Conservation (phyloP, 352 stramenopile species). For the Phytophthora uliginosa region DNA sequence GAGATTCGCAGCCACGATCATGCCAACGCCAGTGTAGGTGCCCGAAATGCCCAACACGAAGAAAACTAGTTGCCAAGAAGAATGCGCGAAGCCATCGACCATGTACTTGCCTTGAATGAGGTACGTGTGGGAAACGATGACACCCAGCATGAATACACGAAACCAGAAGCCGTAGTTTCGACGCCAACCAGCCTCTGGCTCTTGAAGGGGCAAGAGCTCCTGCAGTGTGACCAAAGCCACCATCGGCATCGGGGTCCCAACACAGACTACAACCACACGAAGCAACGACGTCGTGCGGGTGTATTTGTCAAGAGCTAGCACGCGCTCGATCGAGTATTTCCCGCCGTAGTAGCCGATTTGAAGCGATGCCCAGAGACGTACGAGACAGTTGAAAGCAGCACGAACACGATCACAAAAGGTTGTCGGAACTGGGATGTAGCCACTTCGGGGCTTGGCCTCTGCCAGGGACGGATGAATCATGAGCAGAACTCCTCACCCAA, state of each 20-base stretch:
- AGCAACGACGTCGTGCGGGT: slow-evolving; percentile 15
- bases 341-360: slow-evolving; percentile 33
- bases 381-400: background rate
- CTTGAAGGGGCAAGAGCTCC: slow-evolving; percentile 28
- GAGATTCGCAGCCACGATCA: slow-evolving; percentile 3
- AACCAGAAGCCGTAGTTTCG: slow-evolving; percentile 35
- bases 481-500: background rate
- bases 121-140: slow-evolving; percentile 3
- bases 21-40: slow-evolving; percentile 10
- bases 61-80: slow-evolving; percentile 1
- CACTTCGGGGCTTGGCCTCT: background rate
- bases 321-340: slow-evolving; percentile 33
- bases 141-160: slow-evolving; percentile 12
- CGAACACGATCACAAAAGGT: background rate
- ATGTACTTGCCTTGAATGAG: slow-evolving; percentile 25
- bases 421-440: too few relatives aligned
- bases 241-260: slow-evolving; percentile 25
- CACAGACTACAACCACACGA: slow-evolving; percentile 19
- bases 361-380: slow-evolving; percentile 13
- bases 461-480: background rate
- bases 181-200: slow-evolving; percentile 15
- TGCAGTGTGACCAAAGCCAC: slow-evolving; percentile 7
- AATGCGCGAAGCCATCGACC: slow-evolving; percentile 14
- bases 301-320: slow-evolving; percentile 19
- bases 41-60: slow-evolving; percentile 1